phyloP scores from a whole-genome alignment of 805 yeast genomes.

The Candida takata region DNA sequence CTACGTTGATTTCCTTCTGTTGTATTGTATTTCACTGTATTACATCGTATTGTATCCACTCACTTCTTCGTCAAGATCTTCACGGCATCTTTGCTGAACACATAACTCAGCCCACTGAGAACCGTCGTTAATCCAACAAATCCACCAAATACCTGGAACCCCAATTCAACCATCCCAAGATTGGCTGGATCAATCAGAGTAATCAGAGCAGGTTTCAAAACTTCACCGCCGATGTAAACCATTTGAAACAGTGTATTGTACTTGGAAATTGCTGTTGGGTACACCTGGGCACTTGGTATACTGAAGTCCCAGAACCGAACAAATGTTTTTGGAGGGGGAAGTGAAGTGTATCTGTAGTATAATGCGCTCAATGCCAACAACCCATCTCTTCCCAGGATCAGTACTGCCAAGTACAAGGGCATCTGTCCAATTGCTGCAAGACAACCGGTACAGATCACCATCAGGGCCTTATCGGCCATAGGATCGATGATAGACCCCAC shows the following conservation, averaged over 20 bases:
- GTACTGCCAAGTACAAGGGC: constrained; percentile 58
- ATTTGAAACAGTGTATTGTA: constrained; percentile 89
- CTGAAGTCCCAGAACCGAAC: constrained; percentile 70
- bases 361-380: constrained; percentile 66
- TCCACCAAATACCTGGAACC: constrained; percentile 37
- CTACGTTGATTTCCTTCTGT: too few relatives aligned
- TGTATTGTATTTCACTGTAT: too few relatives aligned
- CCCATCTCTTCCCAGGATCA: constrained; percentile 82
- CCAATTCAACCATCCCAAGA: constrained; percentile 18
- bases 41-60: too few relatives aligned
- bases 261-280: constrained; percentile 81
- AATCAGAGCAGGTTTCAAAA: constrained; percentile 45
- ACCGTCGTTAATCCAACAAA: constrained; percentile 66
- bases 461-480: constrained; percentile 84
- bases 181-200: constrained; percentile 27
- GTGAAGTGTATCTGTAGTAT: constrained; percentile 61
- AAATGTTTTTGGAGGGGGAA: constrained; percentile 72
- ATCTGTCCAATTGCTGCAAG: constrained; percentile 61
- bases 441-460: constrained; percentile 80
- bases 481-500: constrained; percentile 93
- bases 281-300: constrained; percentile 77
- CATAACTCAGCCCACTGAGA: constrained; percentile 71
- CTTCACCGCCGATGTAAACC: constrained; percentile 69
- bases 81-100: constrained; percentile 64
- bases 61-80: constrained; percentile 32